Evolutionary conservation across 2,329 filamentous ascomycete species (phyloP).

Genomic region (Pseudogymnoascus sp.): DNA sequence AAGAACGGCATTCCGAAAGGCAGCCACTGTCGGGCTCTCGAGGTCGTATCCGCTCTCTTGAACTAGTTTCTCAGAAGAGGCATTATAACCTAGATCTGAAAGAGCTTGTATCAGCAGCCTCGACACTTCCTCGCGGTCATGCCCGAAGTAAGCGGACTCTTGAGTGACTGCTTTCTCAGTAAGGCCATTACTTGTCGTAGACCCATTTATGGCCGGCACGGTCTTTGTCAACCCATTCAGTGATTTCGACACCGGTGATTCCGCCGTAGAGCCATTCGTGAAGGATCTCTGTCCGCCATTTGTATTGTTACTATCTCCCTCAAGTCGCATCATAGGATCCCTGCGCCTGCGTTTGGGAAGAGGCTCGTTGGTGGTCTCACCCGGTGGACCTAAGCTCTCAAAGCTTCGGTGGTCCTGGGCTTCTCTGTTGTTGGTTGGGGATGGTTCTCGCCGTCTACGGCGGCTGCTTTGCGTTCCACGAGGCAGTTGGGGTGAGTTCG

Average conservation of each 20-base stretch:
- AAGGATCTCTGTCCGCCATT: constrained; percentile 48
- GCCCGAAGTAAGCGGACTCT: constrained; percentile 60
- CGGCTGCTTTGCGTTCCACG: constrained; percentile 40
- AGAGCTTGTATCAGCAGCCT: constrained; percentile 87
- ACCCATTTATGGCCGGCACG: constrained; percentile 47
- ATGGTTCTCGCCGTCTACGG: constrained; percentile 45
- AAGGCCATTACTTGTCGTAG: constrained; percentile 32
- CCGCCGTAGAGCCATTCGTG: constrained; percentile 47
- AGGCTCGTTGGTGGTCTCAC: constrained; percentile 22
- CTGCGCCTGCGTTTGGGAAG: constrained; percentile 53
- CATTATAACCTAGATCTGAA: constrained; percentile 77
- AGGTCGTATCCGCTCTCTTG: constrained; percentile 80
- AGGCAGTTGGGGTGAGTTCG: constrained; percentile 27
- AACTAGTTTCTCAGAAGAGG: constrained; percentile 66
- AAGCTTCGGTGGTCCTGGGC: constrained; percentile 26
- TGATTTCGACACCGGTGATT: constrained; percentile 32
- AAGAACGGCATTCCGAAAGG: constrained; percentile 74
- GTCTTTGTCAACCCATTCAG: constrained; percentile 44
- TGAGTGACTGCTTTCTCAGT: constrained; percentile 17
- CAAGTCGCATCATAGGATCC: constrained; percentile 55
- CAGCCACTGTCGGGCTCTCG: constrained; percentile 78
- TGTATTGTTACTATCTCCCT: constrained; percentile 46
- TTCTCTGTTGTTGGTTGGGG: constrained; percentile 33
- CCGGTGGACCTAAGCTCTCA: constrained; percentile 18
- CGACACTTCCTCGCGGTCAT: constrained; percentile 88